A percentile compares a stretch with the other conserved stretches of the same genome.
phyloP scores from a whole-genome alignment of 2,329 filamentous ascomycete genomes.

The Stagonosporopsis vannaccii region DNA sequence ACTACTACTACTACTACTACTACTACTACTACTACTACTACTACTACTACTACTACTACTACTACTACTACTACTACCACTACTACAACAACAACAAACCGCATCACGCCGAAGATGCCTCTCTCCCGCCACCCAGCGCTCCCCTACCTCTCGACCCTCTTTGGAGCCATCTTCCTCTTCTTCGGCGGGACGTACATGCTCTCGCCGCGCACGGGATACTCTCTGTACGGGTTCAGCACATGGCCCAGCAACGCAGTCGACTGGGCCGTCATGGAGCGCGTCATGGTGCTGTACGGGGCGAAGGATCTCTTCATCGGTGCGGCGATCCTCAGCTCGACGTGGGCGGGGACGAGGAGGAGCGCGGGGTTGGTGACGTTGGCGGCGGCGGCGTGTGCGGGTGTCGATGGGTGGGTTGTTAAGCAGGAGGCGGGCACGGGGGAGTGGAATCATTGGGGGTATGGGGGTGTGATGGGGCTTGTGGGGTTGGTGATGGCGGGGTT shows the following conservation, averaged over 20 bases:
- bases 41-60: no score
- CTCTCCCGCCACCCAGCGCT: constrained; percentile 4
- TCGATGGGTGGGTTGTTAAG: constrained; percentile 54
- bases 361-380: constrained; percentile 56
- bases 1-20: no score
- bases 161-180: constrained; percentile 40
- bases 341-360: constrained; percentile 49
- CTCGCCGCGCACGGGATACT: constrained; percentile 44
- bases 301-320: constrained; percentile 60
- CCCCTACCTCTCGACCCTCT: constrained; percentile 26
- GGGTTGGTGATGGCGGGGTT: constrained; percentile 45
- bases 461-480: constrained; percentile 45
- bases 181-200: constrained; percentile 54
- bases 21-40: no score
- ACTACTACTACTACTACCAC: no score
- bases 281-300: constrained; percentile 58
- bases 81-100: no score
- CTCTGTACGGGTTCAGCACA: constrained; percentile 49
- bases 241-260: constrained; percentile 38
- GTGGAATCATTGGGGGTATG: constrained; percentile 61
- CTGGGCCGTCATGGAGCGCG: constrained; percentile 51
- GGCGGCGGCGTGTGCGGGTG: constrained; percentile 52
- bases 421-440: constrained; percentile 52
- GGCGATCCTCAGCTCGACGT: constrained; percentile 49
- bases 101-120: no score